Evolutionary conservation across 306 rosid genomes (phyloP).

Genomic region (Adenanthera pavonina): DNA sequence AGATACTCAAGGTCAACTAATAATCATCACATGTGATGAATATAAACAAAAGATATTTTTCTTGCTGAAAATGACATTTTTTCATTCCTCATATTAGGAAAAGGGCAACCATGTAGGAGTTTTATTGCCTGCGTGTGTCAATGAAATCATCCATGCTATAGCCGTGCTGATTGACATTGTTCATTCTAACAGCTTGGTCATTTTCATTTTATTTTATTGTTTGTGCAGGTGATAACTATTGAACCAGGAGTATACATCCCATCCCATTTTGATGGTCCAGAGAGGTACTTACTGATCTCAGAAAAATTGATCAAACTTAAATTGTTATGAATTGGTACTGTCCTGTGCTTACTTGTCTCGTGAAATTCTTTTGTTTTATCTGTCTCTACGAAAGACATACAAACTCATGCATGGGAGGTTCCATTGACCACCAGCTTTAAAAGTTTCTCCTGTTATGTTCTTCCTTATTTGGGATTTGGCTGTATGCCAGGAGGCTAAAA

Average conservation of each 20-base stretch:
- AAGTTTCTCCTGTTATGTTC: not conserved
- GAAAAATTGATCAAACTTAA: conserved; percentile 29
- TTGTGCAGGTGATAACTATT: conserved; percentile 82
- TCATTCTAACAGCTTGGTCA: conserved; percentile 13
- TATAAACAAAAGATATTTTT: conserved; percentile 12
- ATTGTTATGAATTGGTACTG: conserved; percentile 28
- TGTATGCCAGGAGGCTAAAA: not conserved
- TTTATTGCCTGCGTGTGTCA: not conserved
- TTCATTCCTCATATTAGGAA: not conserved
- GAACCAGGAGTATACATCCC: conserved; percentile 95
- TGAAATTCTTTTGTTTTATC: conserved; percentile 20
- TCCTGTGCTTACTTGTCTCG: conserved; percentile 29
- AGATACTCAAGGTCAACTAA: not conserved
- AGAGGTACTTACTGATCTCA: conserved; percentile 59
- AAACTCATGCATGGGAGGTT: conserved; percentile 15
- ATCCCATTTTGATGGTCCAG: conserved; percentile 61
- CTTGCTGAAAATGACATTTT: conserved; percentile 8
- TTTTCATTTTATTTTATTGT: conserved; percentile 11
- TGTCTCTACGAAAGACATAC: conserved; percentile 9
- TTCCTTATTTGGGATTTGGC: not conserved
- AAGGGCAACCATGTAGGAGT: not conserved
- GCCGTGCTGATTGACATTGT: conserved; percentile 12
- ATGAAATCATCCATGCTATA: conserved; percentile 10
- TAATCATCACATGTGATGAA: not conserved
- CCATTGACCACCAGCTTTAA: conserved; percentile 16